Percentiles rank a stretch among this genome's conserved stretches.
Conservation (phyloP, 2,329 filamentous ascomycete genomes). For the Metarhizium robertsii region DNA sequence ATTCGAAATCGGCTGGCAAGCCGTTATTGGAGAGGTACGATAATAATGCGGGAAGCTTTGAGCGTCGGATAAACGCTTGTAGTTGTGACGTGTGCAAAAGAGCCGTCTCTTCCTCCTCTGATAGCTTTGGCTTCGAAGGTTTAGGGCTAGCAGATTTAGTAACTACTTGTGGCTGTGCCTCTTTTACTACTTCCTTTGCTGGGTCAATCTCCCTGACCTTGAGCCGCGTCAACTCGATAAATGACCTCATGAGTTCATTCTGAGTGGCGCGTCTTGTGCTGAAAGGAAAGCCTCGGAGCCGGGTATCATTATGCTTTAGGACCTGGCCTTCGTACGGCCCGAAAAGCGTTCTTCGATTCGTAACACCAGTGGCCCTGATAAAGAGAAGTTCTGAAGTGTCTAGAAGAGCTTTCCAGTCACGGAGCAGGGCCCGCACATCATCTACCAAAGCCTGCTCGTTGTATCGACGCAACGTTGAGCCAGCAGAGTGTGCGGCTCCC, state of each 20-base stretch:
- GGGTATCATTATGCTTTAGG: constrained; percentile 65
- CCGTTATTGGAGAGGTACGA: constrained; percentile 74
- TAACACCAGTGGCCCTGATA: constrained; percentile 77
- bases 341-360: constrained; percentile 80
- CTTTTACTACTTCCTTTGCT: constrained; percentile 37
- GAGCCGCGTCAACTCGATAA: constrained; percentile 84
- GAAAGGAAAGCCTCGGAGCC: constrained; percentile 85
- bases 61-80: constrained; percentile 77
- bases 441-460: constrained; percentile 85
- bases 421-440: constrained; percentile 75
- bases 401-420: constrained; percentile 78
- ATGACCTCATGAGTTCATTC: constrained; percentile 86
- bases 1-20: constrained; percentile 62
- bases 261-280: constrained; percentile 87
- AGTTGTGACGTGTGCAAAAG: constrained; percentile 81
- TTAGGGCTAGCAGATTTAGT: constrained; percentile 34
- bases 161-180: constrained; percentile 27
- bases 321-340: constrained; percentile 87
- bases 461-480: constrained; percentile 80
- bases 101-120: constrained; percentile 76
- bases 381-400: constrained; percentile 81
- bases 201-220: constrained; percentile 76
- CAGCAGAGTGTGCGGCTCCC: constrained; percentile 86
- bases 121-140: constrained; percentile 52
- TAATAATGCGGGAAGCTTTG: constrained; percentile 78